phyloP scores from a whole-genome alignment of 805 yeast genomes.

The Sugiyamaella qingdaonensis region DNA sequence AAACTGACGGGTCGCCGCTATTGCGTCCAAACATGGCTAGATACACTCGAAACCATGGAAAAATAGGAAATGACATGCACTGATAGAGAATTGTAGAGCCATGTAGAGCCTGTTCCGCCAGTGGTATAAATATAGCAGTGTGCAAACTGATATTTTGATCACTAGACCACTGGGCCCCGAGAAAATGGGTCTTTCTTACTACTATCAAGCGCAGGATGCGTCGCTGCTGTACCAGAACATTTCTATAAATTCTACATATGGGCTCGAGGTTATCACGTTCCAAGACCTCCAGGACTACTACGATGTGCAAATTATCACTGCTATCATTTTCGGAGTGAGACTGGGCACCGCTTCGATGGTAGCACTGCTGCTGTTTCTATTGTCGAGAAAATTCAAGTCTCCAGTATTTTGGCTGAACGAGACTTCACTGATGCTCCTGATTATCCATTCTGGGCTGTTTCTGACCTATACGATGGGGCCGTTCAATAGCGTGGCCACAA shows the following conservation, averaged over 20 bases:
- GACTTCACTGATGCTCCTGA: constrained; percentile 48
- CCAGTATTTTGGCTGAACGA: constrained; percentile 76
- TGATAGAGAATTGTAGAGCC: too few species aligned
- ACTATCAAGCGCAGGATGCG: constrained; percentile 4
- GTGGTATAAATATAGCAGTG: too few species aligned
- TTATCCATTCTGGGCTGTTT: constrained; percentile 60
- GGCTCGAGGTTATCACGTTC: constrained; percentile 7
- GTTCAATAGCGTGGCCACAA: constrained; percentile 45
- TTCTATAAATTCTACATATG: constrained; percentile 15
- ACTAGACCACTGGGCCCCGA: not conserved
- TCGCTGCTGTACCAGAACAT: constrained; percentile 13
- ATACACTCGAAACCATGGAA: too few species aligned
- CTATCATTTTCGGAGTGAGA: constrained; percentile 52
- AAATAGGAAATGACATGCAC: too few species aligned
- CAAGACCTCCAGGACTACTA: constrained; percentile 9
- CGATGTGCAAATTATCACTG: constrained; percentile 15
- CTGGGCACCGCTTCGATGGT: constrained; percentile 47
- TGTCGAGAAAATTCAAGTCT: constrained; percentile 51
- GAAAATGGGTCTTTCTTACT: constrained; percentile 5
- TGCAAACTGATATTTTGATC: too few species aligned
- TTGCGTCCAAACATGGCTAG: too few species aligned
- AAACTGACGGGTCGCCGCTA: too few species aligned
- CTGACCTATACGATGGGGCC: constrained; percentile 52
- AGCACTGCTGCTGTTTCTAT: constrained; percentile 43
- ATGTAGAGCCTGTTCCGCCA: too few species aligned